Base-by-base conservation (phyloP, 1,284 basidiomycete genomes). In the Naganishia liquefaciens region DNA sequence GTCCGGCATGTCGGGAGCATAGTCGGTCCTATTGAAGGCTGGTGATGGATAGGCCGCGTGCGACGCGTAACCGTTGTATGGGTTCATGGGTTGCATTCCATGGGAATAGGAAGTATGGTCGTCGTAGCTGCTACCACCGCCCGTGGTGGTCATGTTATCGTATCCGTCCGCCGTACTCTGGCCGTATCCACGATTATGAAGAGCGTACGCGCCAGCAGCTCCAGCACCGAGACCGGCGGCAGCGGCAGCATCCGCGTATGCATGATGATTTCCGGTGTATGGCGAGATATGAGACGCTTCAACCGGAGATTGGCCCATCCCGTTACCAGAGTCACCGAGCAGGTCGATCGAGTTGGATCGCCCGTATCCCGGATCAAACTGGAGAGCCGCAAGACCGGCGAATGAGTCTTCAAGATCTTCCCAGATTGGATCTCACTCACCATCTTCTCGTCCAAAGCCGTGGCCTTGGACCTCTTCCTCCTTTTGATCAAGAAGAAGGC, bases 401-500 rank as follows among this genome's bases (percentile, higher is more conserved):
- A n/a, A 30, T 30, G 15, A 13, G 42, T 44, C 23, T 21, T 5
- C 19, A 44, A 15, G n/a, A 27, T 17, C 19, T 23, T 7, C 15
- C 6, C 5, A 28, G 13, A 27, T 30, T 15, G 5, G 10, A 6
- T 13, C 5, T 1, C 5, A 33, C 62, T 54, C 27, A 64, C 62
- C 62, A 64, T 64, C 53, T 64, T 64, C 19, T 64, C 62, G 42
- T 64, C 62, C 44, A 64, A 42, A 7, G 54, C 62, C 19, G 43
- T 40, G 28, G 53, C 47, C 43, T 47, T 30, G 27, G 52, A 33
- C 52, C 57, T 64, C 53, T 54, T 55, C 27, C 53, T 64, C 23
- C 47, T 55, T 44, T 55, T 64, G n/a, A 64, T 33, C 28, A 54
- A 28, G 53, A 64, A 64, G 46, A 64, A 55, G 5, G 44, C 62